Percentiles rank a stretch among this genome's conserved stretches.
These are phyloP conservation scores for Diaporthe longicolla DNA, from an alignment of 2,329 filamentous ascomycete species.

Conservation along the genomic window DNA sequence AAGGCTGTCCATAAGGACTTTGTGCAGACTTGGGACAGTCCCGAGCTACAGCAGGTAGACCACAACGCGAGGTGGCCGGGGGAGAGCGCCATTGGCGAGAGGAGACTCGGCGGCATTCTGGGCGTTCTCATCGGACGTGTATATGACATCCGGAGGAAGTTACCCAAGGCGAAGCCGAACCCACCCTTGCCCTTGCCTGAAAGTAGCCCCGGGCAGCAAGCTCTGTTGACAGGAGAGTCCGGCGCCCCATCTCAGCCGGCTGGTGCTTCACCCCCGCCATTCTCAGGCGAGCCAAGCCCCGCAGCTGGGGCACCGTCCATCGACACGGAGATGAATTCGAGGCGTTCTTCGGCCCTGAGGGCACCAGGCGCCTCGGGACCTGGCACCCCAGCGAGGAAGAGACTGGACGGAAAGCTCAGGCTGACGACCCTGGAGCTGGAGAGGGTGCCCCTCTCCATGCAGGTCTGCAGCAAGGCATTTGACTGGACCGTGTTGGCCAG, in stretches of 20 bases:
- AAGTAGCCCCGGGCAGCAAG: slow-evolving; percentile 18
- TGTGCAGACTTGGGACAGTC: slow-evolving; percentile 74
- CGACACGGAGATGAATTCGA: slow-evolving; percentile 23
- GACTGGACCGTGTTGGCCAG: slow-evolving; percentile 82
- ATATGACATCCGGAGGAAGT: slow-evolving; percentile 67
- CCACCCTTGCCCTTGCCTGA: background rate
- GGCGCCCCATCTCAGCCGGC: slow-evolving; percentile 1
- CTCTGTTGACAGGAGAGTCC: slow-evolving; percentile 15
- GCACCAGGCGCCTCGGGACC: background rate
- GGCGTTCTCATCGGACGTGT: slow-evolving; percentile 78
- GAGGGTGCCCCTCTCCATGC: slow-evolving; percentile 79
- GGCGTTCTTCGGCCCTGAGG: slow-evolving; percentile 29
- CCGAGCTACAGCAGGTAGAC: slow-evolving; percentile 74
- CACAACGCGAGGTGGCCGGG: slow-evolving; percentile 69
- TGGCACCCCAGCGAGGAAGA: slow-evolving; percentile 50
- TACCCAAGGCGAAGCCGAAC: slow-evolving; percentile 37
- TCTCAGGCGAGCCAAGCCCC: slow-evolving; percentile 23
- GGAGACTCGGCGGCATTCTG: slow-evolving; percentile 76
- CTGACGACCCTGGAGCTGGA: slow-evolving; percentile 83
- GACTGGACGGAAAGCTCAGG: slow-evolving; percentile 70
- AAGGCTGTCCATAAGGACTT: slow-evolving; percentile 64
- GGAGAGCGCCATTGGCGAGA: slow-evolving; percentile 71
- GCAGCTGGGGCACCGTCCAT: slow-evolving; percentile 16
- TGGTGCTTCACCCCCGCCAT: slow-evolving; percentile 2
- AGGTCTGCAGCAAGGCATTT: slow-evolving; percentile 77